Evolutionary conservation across 768 basidiomycete genomes (phyloP).

Genomic region (Boletus rufocinnamomeus): DNA sequence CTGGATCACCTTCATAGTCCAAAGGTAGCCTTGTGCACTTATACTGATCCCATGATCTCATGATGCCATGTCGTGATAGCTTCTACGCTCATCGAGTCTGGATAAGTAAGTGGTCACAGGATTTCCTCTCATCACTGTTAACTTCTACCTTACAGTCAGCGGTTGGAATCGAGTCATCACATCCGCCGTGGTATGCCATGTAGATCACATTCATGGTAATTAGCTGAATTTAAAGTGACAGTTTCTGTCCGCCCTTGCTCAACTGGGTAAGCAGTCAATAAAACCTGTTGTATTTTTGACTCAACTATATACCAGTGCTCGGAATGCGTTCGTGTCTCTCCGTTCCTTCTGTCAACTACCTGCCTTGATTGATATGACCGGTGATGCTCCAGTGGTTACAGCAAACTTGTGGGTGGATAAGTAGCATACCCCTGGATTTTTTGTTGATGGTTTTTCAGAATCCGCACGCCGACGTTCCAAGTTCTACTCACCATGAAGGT

Average conservation of each 20-base stretch:
- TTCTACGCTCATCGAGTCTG: no score
- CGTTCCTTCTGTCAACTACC: background rate
- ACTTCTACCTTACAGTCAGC: no score
- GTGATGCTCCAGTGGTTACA: background rate
- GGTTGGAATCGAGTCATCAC: background rate
- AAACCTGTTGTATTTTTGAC: background rate
- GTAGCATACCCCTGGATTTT: background rate
- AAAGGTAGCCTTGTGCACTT: background rate
- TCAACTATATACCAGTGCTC: background rate
- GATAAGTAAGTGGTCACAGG: no score
- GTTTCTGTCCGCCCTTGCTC: constrained; percentile 10
- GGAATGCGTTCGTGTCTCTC: background rate
- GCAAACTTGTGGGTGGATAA: background rate
- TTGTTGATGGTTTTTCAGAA: constrained; percentile 3
- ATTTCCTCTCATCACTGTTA: no score
- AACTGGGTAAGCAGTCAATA: constrained; percentile 12
- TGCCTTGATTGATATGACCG: background rate
- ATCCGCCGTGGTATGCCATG: background rate
- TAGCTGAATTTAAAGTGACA: constrained; percentile 4
- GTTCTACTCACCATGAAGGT: constrained; percentile 10
- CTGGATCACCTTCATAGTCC: background rate
- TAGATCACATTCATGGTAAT: background rate
- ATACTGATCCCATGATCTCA: background rate
- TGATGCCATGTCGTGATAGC: no score
- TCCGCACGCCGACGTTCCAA: constrained; percentile 10